Evolutionary conservation across 495 filamentous ascomycete genomes (phyloP).

Genomic region (Tuber indicum): DNA sequence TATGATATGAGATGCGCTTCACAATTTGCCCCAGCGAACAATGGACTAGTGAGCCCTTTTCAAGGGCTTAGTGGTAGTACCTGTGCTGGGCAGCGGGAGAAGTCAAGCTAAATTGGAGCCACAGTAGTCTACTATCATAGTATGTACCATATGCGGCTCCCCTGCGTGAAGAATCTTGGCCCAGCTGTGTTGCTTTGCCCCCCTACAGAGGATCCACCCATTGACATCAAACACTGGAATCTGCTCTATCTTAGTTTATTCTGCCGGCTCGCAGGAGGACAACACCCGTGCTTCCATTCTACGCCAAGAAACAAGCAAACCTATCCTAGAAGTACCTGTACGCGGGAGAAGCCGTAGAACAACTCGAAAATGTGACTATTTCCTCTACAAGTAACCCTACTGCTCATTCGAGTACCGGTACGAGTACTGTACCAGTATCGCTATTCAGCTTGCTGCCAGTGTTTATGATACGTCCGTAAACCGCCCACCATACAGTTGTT

Average conservation of each 20-base stretch:
- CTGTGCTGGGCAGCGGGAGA: background rate
- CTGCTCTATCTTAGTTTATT: too few species aligned
- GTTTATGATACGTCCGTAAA: background rate
- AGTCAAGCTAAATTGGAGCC: background rate
- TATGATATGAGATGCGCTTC: too few species aligned
- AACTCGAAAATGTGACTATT: background rate
- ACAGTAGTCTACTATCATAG: background rate
- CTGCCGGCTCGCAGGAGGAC: too few species aligned
- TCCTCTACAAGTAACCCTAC: too few species aligned
- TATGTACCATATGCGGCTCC: background rate
- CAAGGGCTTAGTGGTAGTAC: too few species aligned
- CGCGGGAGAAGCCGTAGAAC: background rate
- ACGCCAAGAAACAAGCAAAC: background rate
- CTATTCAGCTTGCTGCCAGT: background rate
- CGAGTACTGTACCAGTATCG: background rate
- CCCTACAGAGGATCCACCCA: too few species aligned
- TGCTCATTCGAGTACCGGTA: too few species aligned
- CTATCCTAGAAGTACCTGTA: background rate
- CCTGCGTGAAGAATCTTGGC: background rate
- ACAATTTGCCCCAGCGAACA: too few species aligned
- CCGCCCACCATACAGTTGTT: too few species aligned
- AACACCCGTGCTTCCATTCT: background rate
- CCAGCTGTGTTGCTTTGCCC: background rate
- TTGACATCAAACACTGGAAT: too few species aligned
- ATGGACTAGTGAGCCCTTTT: too few species aligned